Evolutionary conservation across 192 early-diverging fungal genomes (phyloP), one percentile per base, ranked within the genome.

Genomic region (Dissophora ornata): DNA sequence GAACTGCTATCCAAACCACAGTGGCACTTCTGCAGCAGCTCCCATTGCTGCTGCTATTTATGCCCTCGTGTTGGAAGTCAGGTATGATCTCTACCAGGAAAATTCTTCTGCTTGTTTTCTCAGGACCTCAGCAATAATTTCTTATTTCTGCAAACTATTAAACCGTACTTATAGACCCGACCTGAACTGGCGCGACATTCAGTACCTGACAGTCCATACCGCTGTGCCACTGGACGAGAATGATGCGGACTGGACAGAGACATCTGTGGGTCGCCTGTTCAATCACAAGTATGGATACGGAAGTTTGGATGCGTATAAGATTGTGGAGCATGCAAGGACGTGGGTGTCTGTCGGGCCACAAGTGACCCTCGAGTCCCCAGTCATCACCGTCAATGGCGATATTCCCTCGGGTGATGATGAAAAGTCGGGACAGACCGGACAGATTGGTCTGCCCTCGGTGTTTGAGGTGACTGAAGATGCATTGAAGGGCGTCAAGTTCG

Each of bases 251-350:
- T 98, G 96, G 96, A 50, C 75, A 5, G 66, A 79, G 15, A 89
- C 90, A 1, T 86, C 90, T 2, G 74, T 82, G 2, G 90, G 91
- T 18, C 86, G 93, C 33, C 54, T 74, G 44, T 96, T 90, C 85
- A 95, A 91, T 64, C 93, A 96, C 86, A 93, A 93, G 45, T 98
- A 87, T 69, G 96, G 96, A 2, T 98, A 90, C 67, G 96, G 96
- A 54, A 95, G 90, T 47, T 73, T 97, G 67, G 94, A 98, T 81
- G 90, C 91, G 3, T 89, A 84, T 64, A 82, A 81, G 13, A 81
- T 95, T 12, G 89, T 98, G 12, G 89, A 95, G 54, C 79, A 82
- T 0, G 94, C 95, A 1, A 90, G 86, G 61, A 80, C 81, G 0
- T 90, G 88, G 69, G 65, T 65, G 24, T 84, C 81, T 25, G 90